Percentiles rank a stretch among this genome's conserved stretches.
phyloP scores from a whole-genome alignment of 306 rosid species.

The Prunus padus region DNA sequence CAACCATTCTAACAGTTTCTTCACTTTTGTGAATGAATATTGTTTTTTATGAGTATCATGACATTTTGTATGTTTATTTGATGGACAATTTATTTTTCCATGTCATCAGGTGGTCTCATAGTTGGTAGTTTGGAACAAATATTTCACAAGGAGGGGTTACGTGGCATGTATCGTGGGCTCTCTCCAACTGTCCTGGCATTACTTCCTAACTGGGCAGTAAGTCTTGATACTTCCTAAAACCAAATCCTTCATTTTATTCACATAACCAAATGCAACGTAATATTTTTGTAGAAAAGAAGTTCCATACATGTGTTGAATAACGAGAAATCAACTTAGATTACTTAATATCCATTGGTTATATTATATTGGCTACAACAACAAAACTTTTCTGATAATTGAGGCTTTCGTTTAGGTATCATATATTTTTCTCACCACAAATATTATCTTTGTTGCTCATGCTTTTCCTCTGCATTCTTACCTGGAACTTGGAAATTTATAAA shows the following conservation, averaged over 20 bases:
- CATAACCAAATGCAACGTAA: too few species aligned
- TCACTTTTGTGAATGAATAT: too few species aligned
- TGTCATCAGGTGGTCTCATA: slow-evolving; percentile 63
- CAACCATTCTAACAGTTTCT: too few species aligned
- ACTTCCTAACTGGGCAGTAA: slow-evolving; percentile 95
- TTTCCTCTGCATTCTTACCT: slow-evolving; percentile 2
- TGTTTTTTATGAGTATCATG: neutral
- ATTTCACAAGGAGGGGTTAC: slow-evolving; percentile 55
- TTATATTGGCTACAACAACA: neutral
- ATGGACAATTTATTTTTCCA: neutral
- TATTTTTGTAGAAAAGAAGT: too few species aligned
- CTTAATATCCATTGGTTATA: neutral
- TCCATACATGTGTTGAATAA: too few species aligned
- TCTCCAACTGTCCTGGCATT: slow-evolving; percentile 81
- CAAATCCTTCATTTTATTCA: too few species aligned
- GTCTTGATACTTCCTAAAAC: slow-evolving; percentile 22
- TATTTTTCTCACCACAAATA: neutral
- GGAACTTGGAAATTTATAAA: too few species aligned
- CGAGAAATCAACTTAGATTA: neutral
- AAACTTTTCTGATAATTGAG: neutral
- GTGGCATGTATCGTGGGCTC: slow-evolving; percentile 91
- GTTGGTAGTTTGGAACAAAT: slow-evolving; percentile 74
- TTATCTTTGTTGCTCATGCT: slow-evolving; percentile 1
- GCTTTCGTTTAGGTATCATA: neutral
- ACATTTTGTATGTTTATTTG: neutral